These are phyloP conservation scores for Rhizopogon salebrosus DNA, from an alignment of 768 basidiomycete species.

Conservation along the genomic window DNA sequence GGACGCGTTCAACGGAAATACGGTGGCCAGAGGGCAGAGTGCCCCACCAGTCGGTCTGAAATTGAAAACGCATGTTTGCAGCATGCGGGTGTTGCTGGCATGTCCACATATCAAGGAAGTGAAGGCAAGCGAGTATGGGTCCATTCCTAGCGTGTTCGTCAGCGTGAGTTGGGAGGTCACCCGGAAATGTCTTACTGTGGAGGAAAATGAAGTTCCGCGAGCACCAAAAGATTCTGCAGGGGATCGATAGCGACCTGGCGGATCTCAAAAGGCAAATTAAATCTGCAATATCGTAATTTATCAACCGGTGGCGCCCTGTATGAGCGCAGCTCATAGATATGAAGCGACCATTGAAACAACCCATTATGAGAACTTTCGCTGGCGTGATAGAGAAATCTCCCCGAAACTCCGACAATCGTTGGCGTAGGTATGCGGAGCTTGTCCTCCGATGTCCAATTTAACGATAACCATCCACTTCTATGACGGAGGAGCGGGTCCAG, in stretches of 20 bases:
- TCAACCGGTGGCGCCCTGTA: slow-evolving; percentile 21
- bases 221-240: slow-evolving; percentile 24
- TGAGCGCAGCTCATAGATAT: slow-evolving; percentile 29
- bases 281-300: slow-evolving; percentile 24
- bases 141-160: slow-evolving; percentile 14
- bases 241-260: slow-evolving; percentile 28
- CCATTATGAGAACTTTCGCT: slow-evolving; percentile 27
- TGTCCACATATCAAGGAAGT: slow-evolving; percentile 51
- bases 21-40: slow-evolving; percentile 27
- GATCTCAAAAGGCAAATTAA: slow-evolving; percentile 29
- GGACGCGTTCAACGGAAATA: slow-evolving; percentile 23
- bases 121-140: slow-evolving; percentile 28
- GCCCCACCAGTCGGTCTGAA: slow-evolving; percentile 32
- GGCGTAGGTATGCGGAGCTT: slow-evolving; percentile 25
- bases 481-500: slow-evolving; percentile 25
- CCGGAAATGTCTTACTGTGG: slow-evolving; percentile 13
- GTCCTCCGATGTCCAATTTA: slow-evolving; percentile 26
- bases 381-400: slow-evolving; percentile 28
- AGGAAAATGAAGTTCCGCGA: slow-evolving; percentile 26
- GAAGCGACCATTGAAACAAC: slow-evolving; percentile 27
- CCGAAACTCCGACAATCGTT: slow-evolving; percentile 28
- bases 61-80: slow-evolving; percentile 19
- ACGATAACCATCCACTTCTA: slow-evolving; percentile 29
- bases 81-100: slow-evolving; percentile 50
- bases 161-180: not conserved